These are phyloP conservation scores for Daldinia loculata DNA, from an alignment of 495 filamentous ascomycete species.

Conservation along the genomic window DNA sequence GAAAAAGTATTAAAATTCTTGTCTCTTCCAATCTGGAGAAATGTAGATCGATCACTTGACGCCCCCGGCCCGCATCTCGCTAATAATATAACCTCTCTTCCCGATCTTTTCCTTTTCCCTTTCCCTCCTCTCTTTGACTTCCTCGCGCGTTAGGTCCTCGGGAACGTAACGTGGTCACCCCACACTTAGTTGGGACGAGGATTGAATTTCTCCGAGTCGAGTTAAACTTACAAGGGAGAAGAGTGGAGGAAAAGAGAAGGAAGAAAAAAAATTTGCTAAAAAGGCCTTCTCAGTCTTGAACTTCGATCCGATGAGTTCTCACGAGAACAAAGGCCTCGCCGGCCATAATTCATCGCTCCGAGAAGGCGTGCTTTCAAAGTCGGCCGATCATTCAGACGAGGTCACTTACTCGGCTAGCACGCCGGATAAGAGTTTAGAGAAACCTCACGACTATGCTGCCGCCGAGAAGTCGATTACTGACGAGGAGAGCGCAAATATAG, in stretches of 20 bases:
- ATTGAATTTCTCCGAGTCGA: conserved; percentile 26
- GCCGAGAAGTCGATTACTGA: conserved; percentile 50
- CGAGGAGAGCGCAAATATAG: conserved; percentile 50
- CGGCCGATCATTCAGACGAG: conserved; percentile 56
- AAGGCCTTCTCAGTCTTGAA: neutral
- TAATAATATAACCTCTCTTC: conserved; percentile 22
- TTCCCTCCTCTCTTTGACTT: conserved; percentile 10
- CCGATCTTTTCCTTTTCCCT: conserved; percentile 10
- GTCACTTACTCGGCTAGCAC: conserved; percentile 58
- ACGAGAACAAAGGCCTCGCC: conserved; percentile 32
- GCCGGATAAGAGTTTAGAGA: conserved; percentile 43
- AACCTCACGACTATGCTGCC: conserved; percentile 47
- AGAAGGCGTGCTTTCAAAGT: conserved; percentile 43
- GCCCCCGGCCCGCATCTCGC: conserved; percentile 15
- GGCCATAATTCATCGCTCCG: conserved; percentile 35
- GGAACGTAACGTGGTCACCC: conserved; percentile 30
- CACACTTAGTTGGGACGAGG: conserved; percentile 26
- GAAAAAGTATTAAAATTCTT: conserved; percentile 41
- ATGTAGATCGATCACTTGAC: conserved; percentile 29
- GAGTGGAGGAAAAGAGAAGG: conserved; percentile 3
- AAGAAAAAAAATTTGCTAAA: conserved; percentile 18
- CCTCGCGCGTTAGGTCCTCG: conserved; percentile 22
- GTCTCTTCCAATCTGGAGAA: conserved; percentile 25
- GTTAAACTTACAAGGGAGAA: conserved; percentile 12
- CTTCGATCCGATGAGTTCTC: conserved; percentile 32